Percentiles rank a stretch among this genome's conserved stretches.
Conservation (phyloP, 1,284 basidiomycete genomes). For the Cutaneotrichosporon sp. region DNA sequence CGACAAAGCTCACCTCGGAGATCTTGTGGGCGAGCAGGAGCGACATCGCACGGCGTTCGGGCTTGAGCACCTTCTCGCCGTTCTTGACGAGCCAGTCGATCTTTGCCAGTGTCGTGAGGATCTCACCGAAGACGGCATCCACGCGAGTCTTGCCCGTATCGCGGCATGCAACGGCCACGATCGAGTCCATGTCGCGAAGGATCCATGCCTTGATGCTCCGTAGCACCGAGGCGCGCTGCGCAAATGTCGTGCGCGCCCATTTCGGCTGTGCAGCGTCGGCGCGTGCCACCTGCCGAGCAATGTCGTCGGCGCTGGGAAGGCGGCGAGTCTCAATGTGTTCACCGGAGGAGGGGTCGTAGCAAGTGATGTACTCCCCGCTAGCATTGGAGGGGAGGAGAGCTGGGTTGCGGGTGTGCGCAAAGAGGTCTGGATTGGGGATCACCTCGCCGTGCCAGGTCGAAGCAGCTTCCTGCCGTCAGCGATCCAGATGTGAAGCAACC, state of each 20-base stretch:
- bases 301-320: slow-evolving; percentile 67
- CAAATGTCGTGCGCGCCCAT: slow-evolving; percentile 73
- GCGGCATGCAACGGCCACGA: slow-evolving; percentile 83
- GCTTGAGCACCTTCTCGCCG: slow-evolving; percentile 70
- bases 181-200: slow-evolving; percentile 69
- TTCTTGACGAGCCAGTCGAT: slow-evolving; percentile 73
- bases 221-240: slow-evolving; percentile 73
- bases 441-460: slow-evolving; percentile 34
- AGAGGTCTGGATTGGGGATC: slow-evolving; percentile 34
- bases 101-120: slow-evolving; percentile 83
- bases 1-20: slow-evolving; percentile 39
- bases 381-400: slow-evolving; percentile 30
- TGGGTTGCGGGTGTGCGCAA: slow-evolving; percentile 34
- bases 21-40: slow-evolving; percentile 82
- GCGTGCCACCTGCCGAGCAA: slow-evolving; percentile 65
- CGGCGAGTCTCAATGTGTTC: slow-evolving; percentile 55
- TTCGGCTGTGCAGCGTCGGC: slow-evolving; percentile 67
- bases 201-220: slow-evolving; percentile 86
- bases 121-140: slow-evolving; percentile 85
- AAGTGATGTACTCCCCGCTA: slow-evolving; percentile 66
- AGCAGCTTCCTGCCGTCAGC: slow-evolving; percentile 27
- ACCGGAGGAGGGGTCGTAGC: slow-evolving; percentile 86
- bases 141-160: slow-evolving; percentile 95
- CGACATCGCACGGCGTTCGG: slow-evolving; percentile 69
- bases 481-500: background rate